A percentile compares a stretch with the other conserved stretches of the same genome.
phyloP scores from a whole-genome alignment of 2,329 filamentous ascomycete genomes.

The Cladosporium sp. region DNA sequence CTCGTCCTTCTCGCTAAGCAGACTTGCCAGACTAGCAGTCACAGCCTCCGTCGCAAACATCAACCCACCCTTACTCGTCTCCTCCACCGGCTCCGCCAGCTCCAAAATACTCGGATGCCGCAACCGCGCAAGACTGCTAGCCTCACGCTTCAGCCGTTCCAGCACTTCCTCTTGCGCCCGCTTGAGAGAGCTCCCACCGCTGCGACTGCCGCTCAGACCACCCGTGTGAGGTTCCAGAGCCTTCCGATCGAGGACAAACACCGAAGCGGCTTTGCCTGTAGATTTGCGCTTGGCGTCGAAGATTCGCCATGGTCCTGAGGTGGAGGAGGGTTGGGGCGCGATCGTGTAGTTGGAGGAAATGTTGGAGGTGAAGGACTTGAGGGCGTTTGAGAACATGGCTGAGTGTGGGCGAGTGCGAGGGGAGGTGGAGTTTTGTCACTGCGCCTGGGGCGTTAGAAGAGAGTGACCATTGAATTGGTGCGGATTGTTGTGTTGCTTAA shows the following conservation, averaged over 20 bases:
- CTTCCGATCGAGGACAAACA: conserved; percentile 94
- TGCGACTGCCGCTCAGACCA: conserved; percentile 53
- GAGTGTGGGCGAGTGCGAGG: neutral
- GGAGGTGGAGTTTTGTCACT: neutral
- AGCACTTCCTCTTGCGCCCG: conserved; percentile 84
- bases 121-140: conserved; percentile 80
- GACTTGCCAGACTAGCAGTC: conserved; percentile 78
- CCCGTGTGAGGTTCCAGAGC: conserved; percentile 65
- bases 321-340: conserved; percentile 71
- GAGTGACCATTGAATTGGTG: neutral
- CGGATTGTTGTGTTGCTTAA: neutral
- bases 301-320: conserved; percentile 93
- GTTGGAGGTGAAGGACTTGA: conserved; percentile 93
- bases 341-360: conserved; percentile 91
- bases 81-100: conserved; percentile 90
- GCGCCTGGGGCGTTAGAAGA: neutral
- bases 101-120: conserved; percentile 91
- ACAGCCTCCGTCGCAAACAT: conserved; percentile 96
- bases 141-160: conserved; percentile 88
- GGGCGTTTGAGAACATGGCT: conserved; percentile 85
- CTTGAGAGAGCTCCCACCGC: conserved; percentile 69
- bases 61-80: conserved; percentile 83
- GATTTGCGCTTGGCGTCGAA: conserved; percentile 97
- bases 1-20: conserved; percentile 86
- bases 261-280: conserved; percentile 81